Evolutionary conservation across 495 filamentous ascomycete genomes (phyloP).

Genomic region (Ramalina intermedia): DNA sequence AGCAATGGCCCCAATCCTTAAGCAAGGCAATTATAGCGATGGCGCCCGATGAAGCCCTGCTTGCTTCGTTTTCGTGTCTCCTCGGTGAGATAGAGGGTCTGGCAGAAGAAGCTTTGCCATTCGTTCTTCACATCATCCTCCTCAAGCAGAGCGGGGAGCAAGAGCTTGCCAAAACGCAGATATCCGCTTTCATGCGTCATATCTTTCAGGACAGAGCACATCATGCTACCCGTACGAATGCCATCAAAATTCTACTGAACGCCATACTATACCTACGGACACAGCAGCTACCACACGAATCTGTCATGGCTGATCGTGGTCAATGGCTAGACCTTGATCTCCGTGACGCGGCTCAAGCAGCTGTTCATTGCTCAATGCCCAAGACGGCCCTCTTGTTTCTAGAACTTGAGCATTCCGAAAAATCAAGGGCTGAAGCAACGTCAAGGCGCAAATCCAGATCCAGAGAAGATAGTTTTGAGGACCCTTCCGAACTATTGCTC

Average conservation of each 20-base stretch:
- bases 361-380: conserved; percentile 68
- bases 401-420: conserved; percentile 51
- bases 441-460: conserved; percentile 44
- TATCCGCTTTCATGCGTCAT: conserved; percentile 25
- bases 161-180: conserved; percentile 3
- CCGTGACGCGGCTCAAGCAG: conserved; percentile 54
- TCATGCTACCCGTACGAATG: conserved; percentile 25
- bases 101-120: conserved; percentile 58
- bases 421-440: conserved; percentile 20
- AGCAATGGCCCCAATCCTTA: conserved; percentile 51
- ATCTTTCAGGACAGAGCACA: conserved; percentile 8
- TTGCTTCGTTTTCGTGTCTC: conserved; percentile 48
- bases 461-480: conserved; percentile 40
- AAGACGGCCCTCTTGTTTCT: conserved; percentile 75
- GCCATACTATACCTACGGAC: conserved; percentile 79
- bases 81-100: conserved; percentile 49
- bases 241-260: conserved; percentile 52
- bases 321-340: conserved; percentile 80
- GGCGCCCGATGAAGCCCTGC: conserved; percentile 45
- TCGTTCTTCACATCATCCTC: conserved; percentile 66
- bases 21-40: conserved; percentile 45
- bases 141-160: conserved; percentile 24
- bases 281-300: conserved; percentile 59
- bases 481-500: conserved; percentile 54
- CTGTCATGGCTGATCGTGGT: conserved; percentile 60